These are phyloP conservation scores for Sugiyamaella sp. DNA, from an alignment of 1,139 yeast species.

Conservation along the genomic window DNA sequence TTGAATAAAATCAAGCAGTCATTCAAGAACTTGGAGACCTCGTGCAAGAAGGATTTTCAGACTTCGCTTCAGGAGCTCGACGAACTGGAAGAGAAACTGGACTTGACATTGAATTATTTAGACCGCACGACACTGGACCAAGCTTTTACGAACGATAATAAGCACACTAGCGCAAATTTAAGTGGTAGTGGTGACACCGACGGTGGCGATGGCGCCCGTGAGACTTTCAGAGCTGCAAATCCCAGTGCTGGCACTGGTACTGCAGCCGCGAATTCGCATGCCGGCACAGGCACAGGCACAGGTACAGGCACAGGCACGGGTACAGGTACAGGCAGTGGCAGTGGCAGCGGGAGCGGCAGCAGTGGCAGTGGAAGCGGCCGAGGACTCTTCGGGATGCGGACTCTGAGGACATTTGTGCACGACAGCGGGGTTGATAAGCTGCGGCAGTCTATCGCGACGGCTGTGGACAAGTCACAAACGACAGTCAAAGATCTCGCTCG, in stretches of 20 bases:
- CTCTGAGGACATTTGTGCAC: constrained; percentile 51
- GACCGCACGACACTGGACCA: constrained; percentile 39
- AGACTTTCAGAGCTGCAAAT: too few species aligned
- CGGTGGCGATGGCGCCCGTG: neutral
- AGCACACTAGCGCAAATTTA: neutral
- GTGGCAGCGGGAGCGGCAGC: neutral
- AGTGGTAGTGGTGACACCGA: neutral
- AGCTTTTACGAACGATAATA: constrained; percentile 31
- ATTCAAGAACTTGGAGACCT: constrained; percentile 25
- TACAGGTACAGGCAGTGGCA: too few species aligned
- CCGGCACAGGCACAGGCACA: too few species aligned
- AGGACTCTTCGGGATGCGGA: constrained; percentile 17
- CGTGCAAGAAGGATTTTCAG: constrained; percentile 30
- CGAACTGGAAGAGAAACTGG: constrained; percentile 39
- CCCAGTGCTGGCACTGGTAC: too few species aligned
- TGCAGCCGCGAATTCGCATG: too few species aligned
- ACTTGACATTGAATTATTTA: constrained; percentile 39
- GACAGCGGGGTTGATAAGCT: constrained; percentile 45
- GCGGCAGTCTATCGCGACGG: constrained; percentile 33
- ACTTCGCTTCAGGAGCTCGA: constrained; percentile 34
- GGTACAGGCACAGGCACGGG: too few species aligned
- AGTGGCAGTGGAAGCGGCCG: constrained; percentile 1
- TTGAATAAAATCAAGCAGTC: constrained; percentile 30
- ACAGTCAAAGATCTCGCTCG: constrained; percentile 35
- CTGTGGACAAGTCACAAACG: constrained; percentile 34